phyloP scores from a whole-genome alignment of 208 protist genomes.

The Herpetomonas samuelpessoai region DNA sequence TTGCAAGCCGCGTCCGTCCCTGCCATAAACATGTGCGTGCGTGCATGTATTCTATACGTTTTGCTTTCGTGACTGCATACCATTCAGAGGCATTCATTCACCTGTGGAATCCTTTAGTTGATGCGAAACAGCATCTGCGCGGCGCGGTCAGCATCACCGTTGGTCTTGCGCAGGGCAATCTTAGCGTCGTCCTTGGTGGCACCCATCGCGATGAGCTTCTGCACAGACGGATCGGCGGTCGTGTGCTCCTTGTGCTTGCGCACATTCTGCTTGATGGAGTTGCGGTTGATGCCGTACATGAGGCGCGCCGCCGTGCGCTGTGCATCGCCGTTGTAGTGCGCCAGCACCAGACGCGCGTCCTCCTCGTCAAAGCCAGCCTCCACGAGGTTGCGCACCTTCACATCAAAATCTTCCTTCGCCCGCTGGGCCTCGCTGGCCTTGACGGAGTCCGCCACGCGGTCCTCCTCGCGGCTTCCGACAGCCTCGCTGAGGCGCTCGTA shows the following conservation, averaged over 20 bases:
- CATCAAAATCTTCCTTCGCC: slow-evolving; percentile 47
- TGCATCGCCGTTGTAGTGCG: slow-evolving; percentile 82
- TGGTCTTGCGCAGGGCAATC: slow-evolving; percentile 52
- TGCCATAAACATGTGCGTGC: too few species aligned
- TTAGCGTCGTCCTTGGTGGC: slow-evolving; percentile 64
- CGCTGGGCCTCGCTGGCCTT: slow-evolving; percentile 26
- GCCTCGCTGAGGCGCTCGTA: slow-evolving; percentile 50
- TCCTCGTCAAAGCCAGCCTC: slow-evolving; percentile 59
- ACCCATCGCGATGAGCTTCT: slow-evolving; percentile 75
- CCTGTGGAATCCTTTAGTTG: background rate
- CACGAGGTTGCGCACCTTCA: slow-evolving; percentile 39
- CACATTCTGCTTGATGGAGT: slow-evolving; percentile 38
- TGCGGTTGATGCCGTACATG: slow-evolving; percentile 44
- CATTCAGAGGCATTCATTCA: too few species aligned
- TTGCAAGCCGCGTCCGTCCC: too few species aligned
- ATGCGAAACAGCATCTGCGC: slow-evolving; percentile 49
- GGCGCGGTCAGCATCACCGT: slow-evolving; percentile 59
- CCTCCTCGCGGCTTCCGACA: slow-evolving; percentile 43
- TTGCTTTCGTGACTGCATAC: too few species aligned
- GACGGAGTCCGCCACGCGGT: slow-evolving; percentile 23
- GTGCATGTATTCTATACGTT: too few species aligned
- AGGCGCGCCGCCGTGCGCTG: slow-evolving; percentile 60
- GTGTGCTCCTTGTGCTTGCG: slow-evolving; percentile 63
- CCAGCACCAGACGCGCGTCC: slow-evolving; percentile 45
- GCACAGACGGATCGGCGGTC: slow-evolving; percentile 55